phyloP scores from a whole-genome alignment of 176 grass and related monocot species.

The Luzula sylvatica region DNA sequence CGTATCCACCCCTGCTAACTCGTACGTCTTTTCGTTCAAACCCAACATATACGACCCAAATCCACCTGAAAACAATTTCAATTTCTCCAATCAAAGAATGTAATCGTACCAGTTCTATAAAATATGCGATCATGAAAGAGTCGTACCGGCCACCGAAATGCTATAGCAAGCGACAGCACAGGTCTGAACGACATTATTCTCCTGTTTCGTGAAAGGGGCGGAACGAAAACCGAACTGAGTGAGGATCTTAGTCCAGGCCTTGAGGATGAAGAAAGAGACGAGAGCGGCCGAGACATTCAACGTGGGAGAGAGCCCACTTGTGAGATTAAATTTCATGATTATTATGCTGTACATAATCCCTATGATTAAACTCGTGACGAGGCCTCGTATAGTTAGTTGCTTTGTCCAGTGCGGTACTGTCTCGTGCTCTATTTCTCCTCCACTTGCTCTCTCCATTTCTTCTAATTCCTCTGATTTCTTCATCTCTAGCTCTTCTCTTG shows the following conservation, averaged over 20 bases:
- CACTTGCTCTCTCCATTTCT: background rate
- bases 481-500: background rate
- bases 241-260: conserved; percentile 61
- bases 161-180: conserved; percentile 95
- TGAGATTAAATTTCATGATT: conserved; percentile 85
- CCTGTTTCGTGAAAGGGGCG: conserved; percentile 76
- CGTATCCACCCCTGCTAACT: conserved; percentile 48
- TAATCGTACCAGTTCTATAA: too few relatives aligned
- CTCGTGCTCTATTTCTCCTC: background rate
- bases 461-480: conserved; percentile 2
- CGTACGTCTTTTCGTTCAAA: conserved; percentile 84
- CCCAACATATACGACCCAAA: conserved; percentile 80
- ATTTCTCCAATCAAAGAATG: background rate
- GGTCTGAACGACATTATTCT: conserved; percentile 96
- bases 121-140: too few relatives aligned
- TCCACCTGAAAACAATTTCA: conserved; percentile 36
- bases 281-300: conserved; percentile 92
- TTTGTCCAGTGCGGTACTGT: conserved; percentile 47
- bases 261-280: conserved; percentile 79
- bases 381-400: conserved; percentile 68
- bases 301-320: conserved; percentile 80
- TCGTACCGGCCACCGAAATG: conserved; percentile 69
- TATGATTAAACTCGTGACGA: conserved; percentile 57
- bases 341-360: conserved; percentile 84
- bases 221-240: conserved; percentile 32